Conservation (phyloP, 805 yeast genomes). For the Suhomyces prunicola region DNA sequence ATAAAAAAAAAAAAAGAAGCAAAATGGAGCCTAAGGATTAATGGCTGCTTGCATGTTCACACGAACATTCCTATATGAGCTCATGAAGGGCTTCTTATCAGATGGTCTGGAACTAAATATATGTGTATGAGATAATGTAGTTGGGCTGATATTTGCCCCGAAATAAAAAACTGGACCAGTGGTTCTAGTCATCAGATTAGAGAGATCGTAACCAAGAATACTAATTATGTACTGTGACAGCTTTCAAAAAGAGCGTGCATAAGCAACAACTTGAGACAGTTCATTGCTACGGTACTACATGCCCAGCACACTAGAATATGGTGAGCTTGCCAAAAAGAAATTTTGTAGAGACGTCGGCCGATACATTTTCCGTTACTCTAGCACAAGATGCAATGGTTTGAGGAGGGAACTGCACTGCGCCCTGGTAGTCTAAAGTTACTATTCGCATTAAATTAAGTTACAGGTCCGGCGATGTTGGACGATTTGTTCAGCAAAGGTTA, state of each 20-base stretch:
- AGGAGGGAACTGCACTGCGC: not conserved
- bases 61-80: not conserved
- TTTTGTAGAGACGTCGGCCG: not conserved
- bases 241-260: not conserved
- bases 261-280: not conserved
- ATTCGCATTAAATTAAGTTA: not conserved
- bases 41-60: not conserved
- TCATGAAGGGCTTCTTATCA: not conserved
- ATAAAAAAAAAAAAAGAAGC: not conserved
- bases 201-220: not conserved
- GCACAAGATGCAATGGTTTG: not conserved
- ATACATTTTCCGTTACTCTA: not conserved
- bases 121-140: not conserved
- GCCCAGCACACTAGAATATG: not conserved
- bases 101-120: not conserved
- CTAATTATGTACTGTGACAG: not conserved
- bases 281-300: not conserved
- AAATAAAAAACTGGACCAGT: not conserved
- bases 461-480: not conserved
- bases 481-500: not conserved
- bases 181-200: not conserved
- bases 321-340: not conserved
- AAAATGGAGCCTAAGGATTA: not conserved
- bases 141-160: not conserved
- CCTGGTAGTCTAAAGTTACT: not conserved